Percentiles rank a stretch among this genome's conserved stretches.
phyloP scores from a whole-genome alignment of 164 flowering plant species.

The Dillenia turbinata region DNA sequence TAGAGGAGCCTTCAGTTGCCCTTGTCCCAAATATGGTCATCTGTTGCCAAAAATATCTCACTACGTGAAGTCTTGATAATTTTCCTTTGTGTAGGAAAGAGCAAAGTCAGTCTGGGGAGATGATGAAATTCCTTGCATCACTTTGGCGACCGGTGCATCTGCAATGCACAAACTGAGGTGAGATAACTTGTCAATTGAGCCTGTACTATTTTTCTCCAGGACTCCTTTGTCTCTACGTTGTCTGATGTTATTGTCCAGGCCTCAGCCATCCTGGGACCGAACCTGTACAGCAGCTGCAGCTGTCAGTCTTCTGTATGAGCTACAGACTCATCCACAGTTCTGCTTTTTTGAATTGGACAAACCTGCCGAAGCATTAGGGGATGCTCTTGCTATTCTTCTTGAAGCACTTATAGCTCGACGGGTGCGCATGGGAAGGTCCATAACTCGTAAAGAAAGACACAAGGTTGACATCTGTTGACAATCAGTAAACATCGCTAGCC shows the following conservation, averaged over 20 bases:
- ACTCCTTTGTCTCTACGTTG: not conserved
- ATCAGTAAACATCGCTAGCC: not conserved
- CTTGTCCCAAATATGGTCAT: too few species aligned
- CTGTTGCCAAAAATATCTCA: too few species aligned
- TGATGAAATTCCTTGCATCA: constrained; percentile 66
- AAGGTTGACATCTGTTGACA: constrained; percentile 33
- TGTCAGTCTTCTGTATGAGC: constrained; percentile 62
- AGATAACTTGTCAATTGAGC: constrained; percentile 3
- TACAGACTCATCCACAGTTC: constrained; percentile 47
- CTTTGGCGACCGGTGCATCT: constrained; percentile 64
- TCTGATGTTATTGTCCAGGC: constrained; percentile 37
- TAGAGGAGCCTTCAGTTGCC: too few species aligned
- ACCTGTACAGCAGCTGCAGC: constrained; percentile 98
- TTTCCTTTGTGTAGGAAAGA: constrained; percentile 42
- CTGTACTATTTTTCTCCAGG: not conserved
- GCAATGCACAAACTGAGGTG: constrained; percentile 91
- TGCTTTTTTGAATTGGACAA: constrained; percentile 48
- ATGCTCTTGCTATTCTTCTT: constrained; percentile 48
- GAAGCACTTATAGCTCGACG: constrained; percentile 69
- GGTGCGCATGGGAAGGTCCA: constrained; percentile 84
- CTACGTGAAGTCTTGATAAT: too few species aligned
- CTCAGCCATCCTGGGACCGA: constrained; percentile 99
- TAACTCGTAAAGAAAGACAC: constrained; percentile 55
- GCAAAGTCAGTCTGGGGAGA: constrained; percentile 66
- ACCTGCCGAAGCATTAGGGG: constrained; percentile 65